Percentiles rank a stretch among this genome's conserved stretches.
These are phyloP conservation scores for Collariella sp. DNA, from an alignment of 495 filamentous ascomycete genomes.

Conservation along the genomic window DNA sequence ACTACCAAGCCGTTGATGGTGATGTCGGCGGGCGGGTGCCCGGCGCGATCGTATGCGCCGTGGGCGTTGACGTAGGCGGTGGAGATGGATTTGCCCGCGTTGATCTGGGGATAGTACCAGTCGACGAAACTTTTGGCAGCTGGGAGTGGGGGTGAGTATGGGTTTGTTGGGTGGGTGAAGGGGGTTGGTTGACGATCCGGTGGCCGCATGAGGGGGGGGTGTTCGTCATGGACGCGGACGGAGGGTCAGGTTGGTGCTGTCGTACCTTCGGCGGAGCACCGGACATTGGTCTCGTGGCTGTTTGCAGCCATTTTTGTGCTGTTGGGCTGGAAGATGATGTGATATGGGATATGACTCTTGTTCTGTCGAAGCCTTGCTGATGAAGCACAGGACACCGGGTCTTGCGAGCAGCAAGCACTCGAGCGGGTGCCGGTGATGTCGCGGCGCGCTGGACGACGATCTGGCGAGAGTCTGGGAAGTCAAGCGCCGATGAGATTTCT, in stretches of 20 bases:
- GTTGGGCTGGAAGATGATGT: not conserved
- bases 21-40: conserved; percentile 35
- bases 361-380: not conserved
- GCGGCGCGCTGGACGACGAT: not conserved
- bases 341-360: not conserved
- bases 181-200: not conserved
- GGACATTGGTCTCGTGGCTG: conserved; percentile 17
- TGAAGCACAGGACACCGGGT: not conserved
- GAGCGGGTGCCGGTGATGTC: not conserved
- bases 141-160: conserved; percentile 7
- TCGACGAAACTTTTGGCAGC: conserved; percentile 35
- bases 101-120: conserved; percentile 35
- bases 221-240: conserved; percentile 3
- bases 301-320: conserved; percentile 4
- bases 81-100: conserved; percentile 26
- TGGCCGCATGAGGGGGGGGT: not conserved
- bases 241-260: not conserved
- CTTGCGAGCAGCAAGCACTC: not conserved
- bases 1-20: conserved; percentile 36
- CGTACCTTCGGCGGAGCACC: conserved; percentile 26
- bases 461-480: not conserved
- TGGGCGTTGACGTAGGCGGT: conserved; percentile 33
- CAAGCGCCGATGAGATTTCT: too few relatives aligned
- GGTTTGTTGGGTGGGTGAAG: not conserved
- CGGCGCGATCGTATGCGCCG: conserved; percentile 23